A percentile compares a stretch with the other conserved stretches of the same genome.
Evolutionary conservation across 2,329 filamentous ascomycete species (phyloP).

Genomic region (Acephala macrosclerotiorum): DNA sequence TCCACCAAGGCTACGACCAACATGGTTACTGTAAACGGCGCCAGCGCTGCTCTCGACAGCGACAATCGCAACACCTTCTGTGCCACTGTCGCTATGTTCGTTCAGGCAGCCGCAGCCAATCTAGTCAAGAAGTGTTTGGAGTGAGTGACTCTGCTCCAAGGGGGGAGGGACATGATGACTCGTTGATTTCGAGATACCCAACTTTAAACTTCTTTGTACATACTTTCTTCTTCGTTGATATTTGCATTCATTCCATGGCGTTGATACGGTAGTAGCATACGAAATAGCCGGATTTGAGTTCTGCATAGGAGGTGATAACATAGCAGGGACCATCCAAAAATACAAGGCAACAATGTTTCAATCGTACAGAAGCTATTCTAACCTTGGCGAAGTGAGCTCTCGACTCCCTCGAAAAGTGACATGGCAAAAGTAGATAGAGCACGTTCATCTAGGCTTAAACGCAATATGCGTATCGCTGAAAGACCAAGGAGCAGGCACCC

Average conservation of each 20-base stretch:
- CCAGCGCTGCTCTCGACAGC: constrained; percentile 58
- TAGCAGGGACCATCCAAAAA: not conserved
- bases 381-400: not conserved
- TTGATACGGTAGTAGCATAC: constrained; percentile 18
- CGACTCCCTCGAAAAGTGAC: not conserved
- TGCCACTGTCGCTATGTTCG: constrained; percentile 63
- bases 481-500: too few relatives aligned
- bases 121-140: constrained; percentile 13
- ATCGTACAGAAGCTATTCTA: not conserved
- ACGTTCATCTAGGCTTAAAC: too few relatives aligned
- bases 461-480: too few relatives aligned
- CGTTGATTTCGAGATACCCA: constrained; percentile 30
- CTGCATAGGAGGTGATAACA: not conserved
- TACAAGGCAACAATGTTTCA: constrained; percentile 5
- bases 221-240: constrained; percentile 27
- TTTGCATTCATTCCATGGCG: constrained; percentile 3
- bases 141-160: not conserved
- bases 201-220: constrained; percentile 30
- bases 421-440: not conserved
- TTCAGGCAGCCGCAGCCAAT: constrained; percentile 17
- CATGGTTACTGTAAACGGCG: constrained; percentile 72
- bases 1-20: constrained; percentile 78
- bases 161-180: not conserved
- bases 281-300: not conserved
- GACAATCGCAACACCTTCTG: constrained; percentile 74